Evolutionary conservation across 2,329 filamentous ascomycete species (phyloP).

Genomic region (Talaromyces sp.): DNA sequence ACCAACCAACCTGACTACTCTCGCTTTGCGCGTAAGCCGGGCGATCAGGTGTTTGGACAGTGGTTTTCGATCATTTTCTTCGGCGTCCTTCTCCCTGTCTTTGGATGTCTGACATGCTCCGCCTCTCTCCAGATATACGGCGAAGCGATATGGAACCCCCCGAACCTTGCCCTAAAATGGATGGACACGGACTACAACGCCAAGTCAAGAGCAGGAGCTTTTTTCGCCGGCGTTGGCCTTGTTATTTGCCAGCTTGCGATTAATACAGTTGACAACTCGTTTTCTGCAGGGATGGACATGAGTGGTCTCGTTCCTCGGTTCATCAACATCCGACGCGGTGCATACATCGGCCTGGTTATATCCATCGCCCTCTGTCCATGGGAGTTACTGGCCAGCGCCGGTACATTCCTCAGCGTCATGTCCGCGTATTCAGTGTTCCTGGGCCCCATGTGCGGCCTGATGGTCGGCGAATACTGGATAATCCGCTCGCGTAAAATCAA

Average conservation of each 20-base stretch:
- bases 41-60: slow-evolving; percentile 40
- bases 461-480: slow-evolving; percentile 27
- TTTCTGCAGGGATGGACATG: slow-evolving; percentile 52
- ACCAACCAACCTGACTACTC: slow-evolving; percentile 44
- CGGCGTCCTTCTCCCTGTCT: slow-evolving; percentile 33
- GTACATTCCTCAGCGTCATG: slow-evolving; percentile 45
- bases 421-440: slow-evolving; percentile 44
- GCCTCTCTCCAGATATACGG: slow-evolving; percentile 28
- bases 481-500: slow-evolving; percentile 36
- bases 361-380: slow-evolving; percentile 47
- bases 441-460: slow-evolving; percentile 34
- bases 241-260: slow-evolving; percentile 43
- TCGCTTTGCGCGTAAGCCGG: slow-evolving; percentile 36
- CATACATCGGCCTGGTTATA: slow-evolving; percentile 40
- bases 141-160: slow-evolving; percentile 39
- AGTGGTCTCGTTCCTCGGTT: slow-evolving; percentile 48
- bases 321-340: slow-evolving; percentile 53
- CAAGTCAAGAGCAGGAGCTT: slow-evolving; percentile 37
- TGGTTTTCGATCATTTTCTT: slow-evolving; percentile 34
- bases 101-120: slow-evolving; percentile 34
- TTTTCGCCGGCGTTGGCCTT: slow-evolving; percentile 43
- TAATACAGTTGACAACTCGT: slow-evolving; percentile 44
- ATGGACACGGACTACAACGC: slow-evolving; percentile 25
- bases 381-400: slow-evolving; percentile 44
- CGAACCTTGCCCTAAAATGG: slow-evolving; percentile 35